Base-by-base conservation (phyloP, 257 asterid species). In the Nyctanthes arbortristis region DNA sequence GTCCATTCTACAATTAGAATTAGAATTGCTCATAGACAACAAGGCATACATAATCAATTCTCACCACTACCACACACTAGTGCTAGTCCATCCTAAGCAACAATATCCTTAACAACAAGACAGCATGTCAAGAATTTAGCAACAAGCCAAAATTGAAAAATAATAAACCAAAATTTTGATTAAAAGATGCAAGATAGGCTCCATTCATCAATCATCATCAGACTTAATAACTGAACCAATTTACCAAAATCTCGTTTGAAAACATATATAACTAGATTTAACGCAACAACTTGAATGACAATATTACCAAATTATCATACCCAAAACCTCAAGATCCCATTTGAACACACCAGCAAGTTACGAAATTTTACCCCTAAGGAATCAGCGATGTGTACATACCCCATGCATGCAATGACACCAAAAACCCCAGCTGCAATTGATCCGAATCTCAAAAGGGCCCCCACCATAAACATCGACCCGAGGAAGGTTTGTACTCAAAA, bases 341-440 rank as follows among this genome's bases (percentile, higher is more conserved):
- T 27, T 13, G 4, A 24, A 65, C 63, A 66, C 43, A 71, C 62
- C 7, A 68, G 20, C 34, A 60, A 68, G 22, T 16, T 32, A 14
- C 20, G 24, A 2, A 28, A 32, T 61, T 60, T 3, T 14, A 58
- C 6, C 16, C 13, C 24, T 2, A 13, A 66, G n/a, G 22, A 32
- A 55, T 16, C 43, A 67, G 65, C 73, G 73, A 55, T 36, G 49
- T 47, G 66, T 34, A 70, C 81, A 72, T 85, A 93, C 98, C 97
- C 98, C 97, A 90, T 90, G 80, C 86, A 80, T 69, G 86, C 89
- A 67, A 85, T 67, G 31, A 81, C 70, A 28, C 74, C 78, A 39
- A 89, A 66, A 70, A 82, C 59, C 93, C 95, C 78, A 78, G 83
- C 83, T 73, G 84, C 80, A 68, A 87, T 25, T 14, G 90, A 86